Evolutionary conservation across 208 protist species (phyloP).

Genomic region (Trypanosoma cruzi): DNA sequence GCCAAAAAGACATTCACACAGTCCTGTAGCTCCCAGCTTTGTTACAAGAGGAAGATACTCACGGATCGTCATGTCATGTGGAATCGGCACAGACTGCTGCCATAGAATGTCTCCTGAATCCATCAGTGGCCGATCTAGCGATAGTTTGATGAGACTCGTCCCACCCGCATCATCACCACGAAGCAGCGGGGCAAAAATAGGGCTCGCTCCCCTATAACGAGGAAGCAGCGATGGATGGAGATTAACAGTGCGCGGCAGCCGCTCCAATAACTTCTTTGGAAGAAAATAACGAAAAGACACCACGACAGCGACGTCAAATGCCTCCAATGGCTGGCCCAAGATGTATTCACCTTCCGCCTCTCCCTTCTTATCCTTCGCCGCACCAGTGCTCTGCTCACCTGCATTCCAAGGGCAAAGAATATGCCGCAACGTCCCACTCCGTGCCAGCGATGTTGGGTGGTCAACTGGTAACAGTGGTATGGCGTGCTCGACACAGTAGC

Average conservation of each 20-base stretch:
- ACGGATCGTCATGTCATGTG: slow-evolving; percentile 68
- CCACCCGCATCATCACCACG: slow-evolving; percentile 69
- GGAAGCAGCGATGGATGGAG: slow-evolving; percentile 90
- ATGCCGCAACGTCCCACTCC: slow-evolving; percentile 50
- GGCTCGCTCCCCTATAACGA: slow-evolving; percentile 85
- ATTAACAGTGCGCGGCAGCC: slow-evolving; percentile 81
- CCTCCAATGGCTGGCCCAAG: slow-evolving; percentile 36
- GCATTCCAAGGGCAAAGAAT: slow-evolving; percentile 33
- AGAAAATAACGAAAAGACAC: slow-evolving; percentile 92
- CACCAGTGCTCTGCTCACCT: neutral
- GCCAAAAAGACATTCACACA: slow-evolving; percentile 82
- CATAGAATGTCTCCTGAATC: slow-evolving; percentile 81
- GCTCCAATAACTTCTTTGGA: slow-evolving; percentile 53
- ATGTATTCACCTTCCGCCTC: slow-evolving; percentile 10
- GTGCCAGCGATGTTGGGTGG: slow-evolving; percentile 60
- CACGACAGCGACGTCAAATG: slow-evolving; percentile 80
- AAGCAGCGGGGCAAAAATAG: slow-evolving; percentile 86
- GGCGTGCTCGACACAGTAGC: slow-evolving; percentile 64
- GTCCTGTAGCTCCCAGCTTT: slow-evolving; percentile 59
- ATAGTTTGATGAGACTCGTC: slow-evolving; percentile 78
- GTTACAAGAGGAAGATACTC: slow-evolving; percentile 85
- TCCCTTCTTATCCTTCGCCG: neutral
- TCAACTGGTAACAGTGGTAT: slow-evolving; percentile 72
- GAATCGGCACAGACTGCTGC: slow-evolving; percentile 73
- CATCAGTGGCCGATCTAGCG: slow-evolving; percentile 55